phyloP scores from a whole-genome alignment of 257 asterid species.

The Salvia rosmarinus region DNA sequence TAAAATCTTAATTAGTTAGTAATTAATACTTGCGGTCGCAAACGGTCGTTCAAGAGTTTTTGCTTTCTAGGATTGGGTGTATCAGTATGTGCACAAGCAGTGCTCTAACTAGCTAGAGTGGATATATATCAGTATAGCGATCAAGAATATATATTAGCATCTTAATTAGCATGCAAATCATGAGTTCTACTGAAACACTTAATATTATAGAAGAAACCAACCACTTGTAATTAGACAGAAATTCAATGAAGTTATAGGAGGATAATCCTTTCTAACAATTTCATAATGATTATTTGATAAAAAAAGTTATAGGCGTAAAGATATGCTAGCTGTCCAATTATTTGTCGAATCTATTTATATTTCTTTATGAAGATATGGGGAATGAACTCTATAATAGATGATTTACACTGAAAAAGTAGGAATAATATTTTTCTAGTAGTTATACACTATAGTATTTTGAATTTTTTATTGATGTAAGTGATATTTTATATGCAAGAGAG shows the following conservation, averaged over 20 bases:
- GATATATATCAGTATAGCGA: too few species aligned
- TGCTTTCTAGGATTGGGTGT: too few species aligned
- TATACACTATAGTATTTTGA: background rate
- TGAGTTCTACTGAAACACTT: too few species aligned
- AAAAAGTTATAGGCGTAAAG: background rate
- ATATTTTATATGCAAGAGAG: background rate
- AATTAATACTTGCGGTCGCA: too few species aligned
- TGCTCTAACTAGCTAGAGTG: too few species aligned
- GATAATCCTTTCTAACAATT: background rate
- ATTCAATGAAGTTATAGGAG: background rate
- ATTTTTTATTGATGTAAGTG: background rate
- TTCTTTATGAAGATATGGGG: conserved; percentile 26
- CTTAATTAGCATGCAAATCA: too few species aligned
- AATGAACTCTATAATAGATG: conserved; percentile 2
- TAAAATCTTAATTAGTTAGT: too few species aligned
- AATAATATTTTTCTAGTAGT: background rate
- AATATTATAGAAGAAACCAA: too few species aligned
- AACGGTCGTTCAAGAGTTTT: too few species aligned
- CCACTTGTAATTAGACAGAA: conserved; percentile 13
- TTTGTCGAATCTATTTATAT: conserved; percentile 26
- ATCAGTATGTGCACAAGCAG: too few species aligned
- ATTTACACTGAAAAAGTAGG: background rate
- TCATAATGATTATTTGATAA: background rate
- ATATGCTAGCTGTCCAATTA: conserved; percentile 31
- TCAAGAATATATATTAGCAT: too few species aligned